Percentiles rank a stretch among this genome's conserved stretches.
phyloP scores from a whole-genome alignment of 202 grass and related monocot species.

The Dendrocalamus latiflorus region DNA sequence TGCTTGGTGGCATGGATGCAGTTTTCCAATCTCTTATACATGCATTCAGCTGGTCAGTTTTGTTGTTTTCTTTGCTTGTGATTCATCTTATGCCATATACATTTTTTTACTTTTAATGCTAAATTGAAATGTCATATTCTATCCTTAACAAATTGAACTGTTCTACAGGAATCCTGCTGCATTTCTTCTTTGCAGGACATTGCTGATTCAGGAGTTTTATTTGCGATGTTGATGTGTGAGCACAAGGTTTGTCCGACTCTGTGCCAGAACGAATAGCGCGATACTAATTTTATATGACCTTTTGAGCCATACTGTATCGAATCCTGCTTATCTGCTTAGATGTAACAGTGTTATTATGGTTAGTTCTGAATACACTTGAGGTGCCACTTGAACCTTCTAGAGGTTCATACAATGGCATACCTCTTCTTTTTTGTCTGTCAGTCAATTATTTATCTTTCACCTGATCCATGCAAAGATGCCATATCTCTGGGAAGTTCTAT shows the following conservation, averaged over 20 bases:
- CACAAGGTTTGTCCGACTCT: conserved; percentile 65
- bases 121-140: neutral
- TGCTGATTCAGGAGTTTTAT: conserved; percentile 90
- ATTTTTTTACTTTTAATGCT: neutral
- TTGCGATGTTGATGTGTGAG: conserved; percentile 91
- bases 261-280: neutral
- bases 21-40: conserved; percentile 93
- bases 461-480: neutral
- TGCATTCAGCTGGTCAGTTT: conserved; percentile 84
- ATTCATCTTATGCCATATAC: conserved; percentile 5
- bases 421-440: neutral
- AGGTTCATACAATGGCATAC: neutral
- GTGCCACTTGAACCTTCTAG: neutral
- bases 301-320: neutral
- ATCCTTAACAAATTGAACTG: neutral
- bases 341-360: neutral
- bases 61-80: neutral
- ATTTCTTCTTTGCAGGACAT: conserved; percentile 98
- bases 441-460: conserved; percentile 11
- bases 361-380: neutral
- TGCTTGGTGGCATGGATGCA: conserved; percentile 81
- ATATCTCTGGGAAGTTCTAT: conserved; percentile 8
- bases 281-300: conserved; percentile 1
- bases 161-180: conserved; percentile 80
- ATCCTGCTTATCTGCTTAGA: neutral